These are phyloP conservation scores for Rhynchospora breviuscula DNA, from an alignment of 176 grass and related monocot species.

Conservation along the genomic window DNA sequence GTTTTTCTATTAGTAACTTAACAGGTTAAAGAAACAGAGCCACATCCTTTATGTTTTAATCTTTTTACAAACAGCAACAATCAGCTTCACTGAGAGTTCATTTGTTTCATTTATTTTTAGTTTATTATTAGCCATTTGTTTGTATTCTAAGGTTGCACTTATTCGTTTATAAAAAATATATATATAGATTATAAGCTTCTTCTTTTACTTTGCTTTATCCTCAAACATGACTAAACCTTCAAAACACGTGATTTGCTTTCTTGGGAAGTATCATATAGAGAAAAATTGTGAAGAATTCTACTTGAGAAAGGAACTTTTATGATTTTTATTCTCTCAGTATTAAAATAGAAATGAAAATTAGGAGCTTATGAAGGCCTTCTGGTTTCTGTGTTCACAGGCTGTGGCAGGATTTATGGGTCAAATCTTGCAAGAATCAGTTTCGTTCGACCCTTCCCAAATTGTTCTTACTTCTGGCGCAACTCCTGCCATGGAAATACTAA, in stretches of 20 bases:
- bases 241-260: neutral
- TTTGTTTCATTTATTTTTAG: neutral
- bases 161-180: neutral
- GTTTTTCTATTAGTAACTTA: neutral
- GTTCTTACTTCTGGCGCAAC: slow-evolving; percentile 80
- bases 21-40: neutral
- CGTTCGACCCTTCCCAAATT: neutral
- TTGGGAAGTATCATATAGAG: neutral
- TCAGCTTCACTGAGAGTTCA: neutral
- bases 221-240: neutral
- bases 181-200: neutral
- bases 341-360: neutral
- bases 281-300: neutral
- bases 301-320: neutral
- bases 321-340: neutral
- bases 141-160: neutral
- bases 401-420: slow-evolving; percentile 8
- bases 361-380: neutral
- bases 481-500: slow-evolving; percentile 85
- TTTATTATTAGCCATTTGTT: neutral
- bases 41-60: neutral
- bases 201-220: slow-evolving; percentile 5
- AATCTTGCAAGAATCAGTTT: too few relatives aligned
- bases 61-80: neutral
- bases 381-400: slow-evolving; percentile 46